phyloP scores from a whole-genome alignment of 2,329 filamentous ascomycete genomes.

The Aspergillus versicolor region DNA sequence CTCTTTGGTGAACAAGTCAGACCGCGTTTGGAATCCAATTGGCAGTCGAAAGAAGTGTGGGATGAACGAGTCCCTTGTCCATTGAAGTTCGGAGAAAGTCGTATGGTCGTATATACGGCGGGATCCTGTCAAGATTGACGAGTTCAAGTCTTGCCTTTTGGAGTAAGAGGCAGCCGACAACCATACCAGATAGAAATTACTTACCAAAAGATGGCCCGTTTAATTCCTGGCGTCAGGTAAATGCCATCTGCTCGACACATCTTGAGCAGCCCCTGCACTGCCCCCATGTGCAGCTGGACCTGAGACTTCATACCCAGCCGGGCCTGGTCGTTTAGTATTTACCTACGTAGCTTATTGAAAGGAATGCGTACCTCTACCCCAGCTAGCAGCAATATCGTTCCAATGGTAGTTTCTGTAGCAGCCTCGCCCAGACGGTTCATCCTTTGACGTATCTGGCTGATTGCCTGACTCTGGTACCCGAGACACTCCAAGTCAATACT shows the following conservation, averaged over 20 bases:
- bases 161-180: neutral
- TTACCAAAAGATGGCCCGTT: constrained; percentile 7
- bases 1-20: neutral
- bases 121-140: neutral
- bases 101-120: neutral
- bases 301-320: neutral
- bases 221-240: constrained; percentile 3
- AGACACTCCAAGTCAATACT: constrained; percentile 1
- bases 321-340: neutral
- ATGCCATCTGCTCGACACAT: neutral
- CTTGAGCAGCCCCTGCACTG: constrained; percentile 3
- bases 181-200: neutral
- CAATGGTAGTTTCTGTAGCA: constrained; percentile 2
- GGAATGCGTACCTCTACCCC: neutral
- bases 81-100: neutral
- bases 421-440: neutral
- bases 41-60: neutral
- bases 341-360: neutral
- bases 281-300: constrained; percentile 5
- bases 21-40: neutral
- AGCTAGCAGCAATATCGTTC: constrained; percentile 1
- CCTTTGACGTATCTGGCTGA: constrained; percentile 5
- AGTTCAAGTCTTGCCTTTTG: constrained; percentile 6
- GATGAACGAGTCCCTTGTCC: neutral
- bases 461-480: constrained; percentile 1